Base-by-base conservation (phyloP, 495 filamentous ascomycete genomes). In the Pseudotulostoma volvatum region DNA sequence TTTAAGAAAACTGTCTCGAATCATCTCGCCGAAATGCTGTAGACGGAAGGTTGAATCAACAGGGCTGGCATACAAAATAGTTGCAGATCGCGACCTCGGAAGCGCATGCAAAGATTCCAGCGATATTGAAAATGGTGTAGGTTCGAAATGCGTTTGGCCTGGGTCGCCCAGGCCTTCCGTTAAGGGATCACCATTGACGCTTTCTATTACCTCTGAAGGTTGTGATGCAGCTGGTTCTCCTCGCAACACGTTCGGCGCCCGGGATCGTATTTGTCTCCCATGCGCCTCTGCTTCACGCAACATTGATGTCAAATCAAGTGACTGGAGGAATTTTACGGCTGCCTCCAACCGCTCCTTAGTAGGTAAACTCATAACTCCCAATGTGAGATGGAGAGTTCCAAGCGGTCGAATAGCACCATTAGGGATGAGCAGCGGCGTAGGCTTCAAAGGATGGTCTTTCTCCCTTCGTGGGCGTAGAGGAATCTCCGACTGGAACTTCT, bases 351-450 rank as follows among this genome's bases (percentile, higher is more conserved):
- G 56, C 31, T 73, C 66, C 11, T 59, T 54, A 0, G 55, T 68
- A 1, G 68, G 52, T 7, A 94, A 71, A 42, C 73, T 81, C 79
- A 95, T 85, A 2, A 93, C 84, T 1, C 85, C 86, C 4, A 94
- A 56, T 1, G 88, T 94, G 2, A 93, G 59, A 56, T 94, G 88
- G 18, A 93, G 57, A 0, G 84, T 84, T 2, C 79, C 83, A 3
- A 87, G 44, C 0, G 88, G 86, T 15, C 88, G 63, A 28, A 93
- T 54, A 3, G 85, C 81, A 40, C 67, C 67, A 31, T 65, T 52
- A 1, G 77, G 74, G 28, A 71, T 54, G 13, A 48, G 50, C 20
- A 51, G 54, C 25, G 23, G 57, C 47, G 33, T 42, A 40, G n/a
- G 48, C 32, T 31, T 53, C 40, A 28, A 36, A 3, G n/a, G 39